Evolutionary conservation across 2,329 filamentous ascomycete species (phyloP).

Genomic region (Epichloe uncinata): DNA sequence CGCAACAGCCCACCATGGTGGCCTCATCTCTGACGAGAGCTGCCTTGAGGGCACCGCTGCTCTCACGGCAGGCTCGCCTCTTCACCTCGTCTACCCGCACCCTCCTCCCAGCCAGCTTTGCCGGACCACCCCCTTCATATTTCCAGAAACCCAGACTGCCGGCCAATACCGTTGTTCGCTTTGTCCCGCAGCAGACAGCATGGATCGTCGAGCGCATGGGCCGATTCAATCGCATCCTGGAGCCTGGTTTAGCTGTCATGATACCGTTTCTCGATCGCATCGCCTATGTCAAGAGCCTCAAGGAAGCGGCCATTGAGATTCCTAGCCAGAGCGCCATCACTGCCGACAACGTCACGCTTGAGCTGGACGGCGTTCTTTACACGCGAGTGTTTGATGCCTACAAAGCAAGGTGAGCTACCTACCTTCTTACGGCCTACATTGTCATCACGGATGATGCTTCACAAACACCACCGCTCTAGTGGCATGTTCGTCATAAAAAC

Average conservation of each 20-base stretch:
- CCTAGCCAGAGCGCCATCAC: conserved; percentile 96
- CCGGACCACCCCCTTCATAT: conserved; percentile 45
- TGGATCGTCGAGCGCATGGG: conserved; percentile 99
- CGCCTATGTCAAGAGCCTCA: conserved; percentile 93
- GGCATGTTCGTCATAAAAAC: background rate
- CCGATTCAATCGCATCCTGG: conserved; percentile 84
- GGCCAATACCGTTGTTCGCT: conserved; percentile 87
- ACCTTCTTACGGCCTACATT: background rate
- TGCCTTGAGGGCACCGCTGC: conserved; percentile 6
- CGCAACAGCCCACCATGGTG: conserved; percentile 5
- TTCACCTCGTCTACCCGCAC: conserved; percentile 19
- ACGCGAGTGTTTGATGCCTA: conserved; percentile 96
- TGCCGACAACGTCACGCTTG: conserved; percentile 93
- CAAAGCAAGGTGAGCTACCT: conserved; percentile 66
- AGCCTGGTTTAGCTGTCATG: conserved; percentile 81
- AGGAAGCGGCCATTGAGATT: conserved; percentile 93
- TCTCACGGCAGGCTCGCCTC: conserved; percentile 11
- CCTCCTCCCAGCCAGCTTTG: conserved; percentile 20
- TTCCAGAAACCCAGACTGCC: conserved; percentile 66
- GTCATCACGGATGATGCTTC: too few relatives aligned
- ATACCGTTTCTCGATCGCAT: conserved; percentile 89
- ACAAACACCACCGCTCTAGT: background rate
- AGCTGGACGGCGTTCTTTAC: conserved; percentile 90
- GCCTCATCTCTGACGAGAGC: conserved; percentile 5
- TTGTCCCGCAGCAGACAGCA: conserved; percentile 98